These are phyloP conservation scores for Salix brachista DNA, from an alignment of 345 rosid genomes.

Conservation along the genomic window DNA sequence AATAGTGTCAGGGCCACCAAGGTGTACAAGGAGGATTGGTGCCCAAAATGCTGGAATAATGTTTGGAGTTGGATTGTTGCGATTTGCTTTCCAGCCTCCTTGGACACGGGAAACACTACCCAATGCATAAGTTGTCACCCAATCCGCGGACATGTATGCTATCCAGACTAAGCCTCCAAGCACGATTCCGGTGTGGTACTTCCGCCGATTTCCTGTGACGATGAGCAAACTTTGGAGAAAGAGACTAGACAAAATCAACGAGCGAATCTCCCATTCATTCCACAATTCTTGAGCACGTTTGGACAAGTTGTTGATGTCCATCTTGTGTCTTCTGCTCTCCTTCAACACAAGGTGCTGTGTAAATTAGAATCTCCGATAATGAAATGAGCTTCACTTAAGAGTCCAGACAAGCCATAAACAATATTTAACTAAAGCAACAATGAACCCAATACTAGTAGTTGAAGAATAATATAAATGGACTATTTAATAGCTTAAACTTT, in stretches of 20 bases:
- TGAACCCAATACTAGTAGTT: too few relatives aligned
- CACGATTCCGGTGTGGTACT: not conserved
- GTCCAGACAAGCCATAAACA: too few relatives aligned
- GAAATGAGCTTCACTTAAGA: too few relatives aligned
- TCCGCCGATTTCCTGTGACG: not conserved
- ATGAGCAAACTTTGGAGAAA: not conserved
- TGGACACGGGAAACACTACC: not conserved
- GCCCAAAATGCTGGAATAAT: conserved; percentile 8
- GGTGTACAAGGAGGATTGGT: conserved; percentile 20
- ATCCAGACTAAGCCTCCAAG: not conserved
- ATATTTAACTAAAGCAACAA: too few relatives aligned
- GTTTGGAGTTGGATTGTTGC: not conserved
- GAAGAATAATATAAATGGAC: too few relatives aligned
- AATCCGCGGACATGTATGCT: not conserved
- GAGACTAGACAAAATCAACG: not conserved
- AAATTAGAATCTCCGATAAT: too few relatives aligned
- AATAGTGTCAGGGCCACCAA: conserved; percentile 22
- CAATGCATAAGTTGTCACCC: not conserved
- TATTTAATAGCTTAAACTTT: too few relatives aligned
- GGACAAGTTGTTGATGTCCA: too few relatives aligned
- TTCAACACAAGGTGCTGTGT: too few relatives aligned
- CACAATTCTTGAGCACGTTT: not conserved
- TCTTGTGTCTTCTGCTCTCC: too few relatives aligned
- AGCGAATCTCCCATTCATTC: not conserved
- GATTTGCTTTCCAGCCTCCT: not conserved